phyloP scores from a whole-genome alignment of 2,329 filamentous ascomycete species.

The Pyricularia sp. region DNA sequence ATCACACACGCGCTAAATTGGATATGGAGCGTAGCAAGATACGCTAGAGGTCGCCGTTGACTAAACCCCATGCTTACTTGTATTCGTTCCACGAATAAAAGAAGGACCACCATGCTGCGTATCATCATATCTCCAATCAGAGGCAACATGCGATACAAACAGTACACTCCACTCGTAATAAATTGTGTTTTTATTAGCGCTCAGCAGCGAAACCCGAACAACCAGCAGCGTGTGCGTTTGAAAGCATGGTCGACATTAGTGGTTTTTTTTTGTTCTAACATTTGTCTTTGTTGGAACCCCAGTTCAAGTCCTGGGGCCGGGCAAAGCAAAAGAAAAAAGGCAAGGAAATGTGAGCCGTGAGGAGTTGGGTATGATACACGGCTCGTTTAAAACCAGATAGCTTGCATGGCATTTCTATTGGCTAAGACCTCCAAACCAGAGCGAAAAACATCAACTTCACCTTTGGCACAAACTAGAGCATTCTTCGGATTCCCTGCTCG shows the following conservation, averaged over 20 bases:
- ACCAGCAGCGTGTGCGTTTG: background rate
- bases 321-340: background rate
- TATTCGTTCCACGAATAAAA: no score
- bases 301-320: background rate
- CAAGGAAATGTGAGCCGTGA: background rate
- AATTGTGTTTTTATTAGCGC: background rate
- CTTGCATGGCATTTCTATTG: background rate
- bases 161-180: background rate
- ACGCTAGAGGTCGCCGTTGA: no score
- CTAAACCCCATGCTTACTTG: no score
- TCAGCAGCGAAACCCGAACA: background rate
- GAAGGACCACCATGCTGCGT: no score
- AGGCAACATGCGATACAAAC: background rate
- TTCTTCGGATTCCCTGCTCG: slow-evolving; percentile 80
- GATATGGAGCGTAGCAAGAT: no score
- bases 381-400: background rate
- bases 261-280: background rate
- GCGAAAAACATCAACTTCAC: no score
- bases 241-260: background rate
- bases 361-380: background rate
- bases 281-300: background rate
- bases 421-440: no score
- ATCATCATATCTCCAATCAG: slow-evolving; percentile 37
- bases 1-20: no score
- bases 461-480: slow-evolving; percentile 32